Evolutionary conservation across 2,329 filamentous ascomycete species (phyloP).

Genomic region (Claviceps sorghi): DNA sequence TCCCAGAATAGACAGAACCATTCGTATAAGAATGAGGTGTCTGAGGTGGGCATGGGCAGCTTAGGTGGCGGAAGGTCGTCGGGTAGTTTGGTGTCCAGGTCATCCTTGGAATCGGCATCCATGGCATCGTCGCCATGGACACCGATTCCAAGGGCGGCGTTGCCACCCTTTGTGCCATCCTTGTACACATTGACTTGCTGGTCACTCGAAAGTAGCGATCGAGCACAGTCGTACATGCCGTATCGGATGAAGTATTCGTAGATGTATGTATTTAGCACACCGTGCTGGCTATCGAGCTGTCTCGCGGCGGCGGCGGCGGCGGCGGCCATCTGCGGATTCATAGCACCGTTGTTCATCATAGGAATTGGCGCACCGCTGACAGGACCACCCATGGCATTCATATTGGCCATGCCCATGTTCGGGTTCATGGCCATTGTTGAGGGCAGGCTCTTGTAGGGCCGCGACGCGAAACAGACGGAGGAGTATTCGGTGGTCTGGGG

Average conservation of each 20-base stretch:
- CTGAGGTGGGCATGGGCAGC: conserved; percentile 47
- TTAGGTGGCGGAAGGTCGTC: conserved; percentile 66
- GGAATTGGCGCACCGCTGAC: conserved; percentile 46
- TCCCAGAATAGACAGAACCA: conserved; percentile 99
- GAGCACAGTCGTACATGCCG: conserved; percentile 70
- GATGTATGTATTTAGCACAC: conserved; percentile 69
- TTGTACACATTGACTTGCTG: conserved; percentile 53
- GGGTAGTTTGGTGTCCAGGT: conserved; percentile 57
- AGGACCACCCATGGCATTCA: conserved; percentile 54
- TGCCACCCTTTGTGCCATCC: conserved; percentile 57
- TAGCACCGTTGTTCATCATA: conserved; percentile 48
- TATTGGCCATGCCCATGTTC: conserved; percentile 51
- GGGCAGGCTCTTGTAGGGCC: conserved; percentile 3
- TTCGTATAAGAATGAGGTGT: conserved; percentile 80
- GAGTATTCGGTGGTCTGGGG: conserved; percentile 5
- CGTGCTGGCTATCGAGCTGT: conserved; percentile 33
- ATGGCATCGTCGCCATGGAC: conserved; percentile 68
- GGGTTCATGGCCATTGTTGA: conserved; percentile 36
- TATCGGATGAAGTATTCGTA: conserved; percentile 86
- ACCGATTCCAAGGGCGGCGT: too few species aligned
- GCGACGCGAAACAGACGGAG: conserved; percentile 6
- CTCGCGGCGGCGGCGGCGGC: conserved; percentile 17
- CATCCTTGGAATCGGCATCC: conserved; percentile 73
- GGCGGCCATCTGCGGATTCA: conserved; percentile 21
- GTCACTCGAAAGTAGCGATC: conserved; percentile 53